These are phyloP conservation scores for Colletotrichum sp. DNA, from an alignment of 2,329 filamentous ascomycete genomes.

Conservation along the genomic window DNA sequence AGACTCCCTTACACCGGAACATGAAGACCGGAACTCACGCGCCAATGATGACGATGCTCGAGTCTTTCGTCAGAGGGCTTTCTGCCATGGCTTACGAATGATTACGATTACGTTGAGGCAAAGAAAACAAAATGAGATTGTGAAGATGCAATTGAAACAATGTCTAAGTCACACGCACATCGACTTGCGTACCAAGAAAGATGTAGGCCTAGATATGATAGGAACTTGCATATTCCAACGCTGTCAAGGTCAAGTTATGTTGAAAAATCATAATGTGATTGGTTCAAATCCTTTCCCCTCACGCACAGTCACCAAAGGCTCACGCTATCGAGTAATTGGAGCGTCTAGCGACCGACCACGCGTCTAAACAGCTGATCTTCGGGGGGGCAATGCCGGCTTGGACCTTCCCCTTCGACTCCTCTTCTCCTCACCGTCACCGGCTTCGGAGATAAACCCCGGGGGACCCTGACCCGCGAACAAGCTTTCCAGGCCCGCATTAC, in stretches of 20 bases:
- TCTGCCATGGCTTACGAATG: background rate
- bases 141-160: background rate
- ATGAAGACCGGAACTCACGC: constrained; percentile 3
- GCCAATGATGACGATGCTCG: constrained; percentile 21
- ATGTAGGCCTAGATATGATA: background rate
- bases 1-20: too few relatives aligned
- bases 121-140: background rate
- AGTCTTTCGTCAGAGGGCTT: background rate
- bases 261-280: background rate
- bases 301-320: background rate
- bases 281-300: background rate
- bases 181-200: background rate
- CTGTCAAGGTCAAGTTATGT: background rate
- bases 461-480: background rate
- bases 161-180: background rate
- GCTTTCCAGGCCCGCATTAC: background rate
- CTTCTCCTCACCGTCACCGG: background rate
- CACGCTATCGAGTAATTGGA: background rate
- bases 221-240: background rate
- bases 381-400: constrained; percentile 5
- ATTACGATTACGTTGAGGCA: background rate
- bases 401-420: constrained; percentile 5
- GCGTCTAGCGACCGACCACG: background rate
- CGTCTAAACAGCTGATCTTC: background rate
- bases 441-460: background rate